Evolutionary conservation across 2,329 filamentous ascomycete genomes (phyloP), one percentile per base, ranked within the genome.

Genomic region (Knufia petricola): DNA sequence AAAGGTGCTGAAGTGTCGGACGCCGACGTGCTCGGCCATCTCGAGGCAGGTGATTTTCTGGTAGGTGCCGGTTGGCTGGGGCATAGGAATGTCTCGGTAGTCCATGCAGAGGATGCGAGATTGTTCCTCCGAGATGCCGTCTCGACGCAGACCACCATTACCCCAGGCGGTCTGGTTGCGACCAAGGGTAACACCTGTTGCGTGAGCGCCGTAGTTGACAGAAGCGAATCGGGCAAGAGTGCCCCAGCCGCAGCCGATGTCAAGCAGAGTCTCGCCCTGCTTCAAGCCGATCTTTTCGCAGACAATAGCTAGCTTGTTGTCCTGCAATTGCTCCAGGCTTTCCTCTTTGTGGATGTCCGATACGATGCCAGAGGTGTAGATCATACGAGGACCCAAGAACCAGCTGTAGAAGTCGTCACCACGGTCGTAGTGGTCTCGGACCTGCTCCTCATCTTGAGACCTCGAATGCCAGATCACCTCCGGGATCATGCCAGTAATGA

Each of bases 371-470:
- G 87, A 94, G 45, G 92, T 98, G 75, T 96, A 96, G 70, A 96
- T 87, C 92, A 96, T 98, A 64, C 90, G 89, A 51, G 90, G 90
- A 53, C 92, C 92, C 55, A 96, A 79, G 78, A 96, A 96, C 88
- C 89, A 98, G 66, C 81, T 84, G 75, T 98, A 98, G 73, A 95
- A 95, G 70, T 96, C 92, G 66, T 98, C 88, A 64, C 92, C 92
- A 57, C 88, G 84, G 76, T 96, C 92, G 70, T 98, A 98, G 74
- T 95, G 88, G 68, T 59, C 57, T 40, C 89, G 87, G 50, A 96
- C 89, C 72, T 96, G 92, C 69, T 96, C 90, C 77, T 95, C 89
- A 60, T 96, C 84, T 72, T 95, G 89, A 50, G 85, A 88, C 50
- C 87, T 81, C 60, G 86, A 89, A 75, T 96, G 90, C 76, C 95